Conservation (phyloP, 768 basidiomycete species). For the Podaxis sp. region DNA sequence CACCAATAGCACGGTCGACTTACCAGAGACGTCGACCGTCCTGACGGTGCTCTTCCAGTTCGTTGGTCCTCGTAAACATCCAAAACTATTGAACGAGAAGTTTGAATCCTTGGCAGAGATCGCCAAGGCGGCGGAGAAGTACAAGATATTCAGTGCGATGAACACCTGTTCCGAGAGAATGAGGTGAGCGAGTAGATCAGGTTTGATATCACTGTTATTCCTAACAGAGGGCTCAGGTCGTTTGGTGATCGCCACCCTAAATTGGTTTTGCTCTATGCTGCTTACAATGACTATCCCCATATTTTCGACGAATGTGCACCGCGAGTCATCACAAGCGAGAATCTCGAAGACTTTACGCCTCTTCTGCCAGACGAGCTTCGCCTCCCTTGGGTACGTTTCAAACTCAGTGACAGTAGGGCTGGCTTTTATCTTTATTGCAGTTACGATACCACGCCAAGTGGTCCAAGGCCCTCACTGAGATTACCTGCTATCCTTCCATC, state of each 20-base stretch:
- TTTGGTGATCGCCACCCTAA: conserved; percentile 7
- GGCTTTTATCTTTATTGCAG: neutral
- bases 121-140: conserved; percentile 13
- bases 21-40: conserved; percentile 12
- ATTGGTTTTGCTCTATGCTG: conserved; percentile 7
- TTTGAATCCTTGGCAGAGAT: conserved; percentile 10
- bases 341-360: neutral
- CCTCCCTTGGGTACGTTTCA: neutral
- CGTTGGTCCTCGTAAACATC: conserved; percentile 12
- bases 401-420: too few relatives aligned
- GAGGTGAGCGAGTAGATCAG: neutral
- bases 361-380: neutral
- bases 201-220: neutral
- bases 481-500: neutral
- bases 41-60: conserved; percentile 17
- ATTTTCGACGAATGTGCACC: conserved; percentile 4
- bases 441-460: conserved; percentile 5
- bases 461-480: neutral
- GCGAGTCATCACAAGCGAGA: conserved; percentile 3
- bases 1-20: neutral
- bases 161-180: conserved; percentile 10
- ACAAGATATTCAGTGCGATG: conserved; percentile 14
- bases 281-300: conserved; percentile 2
- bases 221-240: neutral
- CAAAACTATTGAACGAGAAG: neutral